These are phyloP conservation scores for Scytalidium lignicola DNA, from an alignment of 2,329 filamentous ascomycete genomes.

Conservation along the genomic window DNA sequence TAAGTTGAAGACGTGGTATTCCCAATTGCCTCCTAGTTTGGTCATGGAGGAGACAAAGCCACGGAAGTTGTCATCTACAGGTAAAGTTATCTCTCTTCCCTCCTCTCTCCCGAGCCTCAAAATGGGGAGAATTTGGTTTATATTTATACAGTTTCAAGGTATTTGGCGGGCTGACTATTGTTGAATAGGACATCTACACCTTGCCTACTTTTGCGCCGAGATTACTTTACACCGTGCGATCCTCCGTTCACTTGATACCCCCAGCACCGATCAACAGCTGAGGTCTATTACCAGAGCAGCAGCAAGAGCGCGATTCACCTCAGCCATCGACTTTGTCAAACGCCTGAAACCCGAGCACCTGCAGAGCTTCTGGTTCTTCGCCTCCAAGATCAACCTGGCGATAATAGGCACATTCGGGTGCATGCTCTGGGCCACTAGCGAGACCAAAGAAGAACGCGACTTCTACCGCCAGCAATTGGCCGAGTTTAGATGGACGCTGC, in stretches of 20 bases:
- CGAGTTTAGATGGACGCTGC: conserved; percentile 21
- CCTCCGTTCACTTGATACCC: conserved; percentile 35
- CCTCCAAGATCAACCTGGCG: conserved; percentile 36
- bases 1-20: conserved; percentile 42
- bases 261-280: conserved; percentile 11
- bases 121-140: too few relatives aligned
- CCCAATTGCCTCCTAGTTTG: conserved; percentile 36
- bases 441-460: conserved; percentile 17
- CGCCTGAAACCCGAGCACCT: conserved; percentile 38
- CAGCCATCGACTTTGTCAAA: conserved; percentile 35
- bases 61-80: conserved; percentile 34
- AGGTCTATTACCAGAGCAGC: conserved; percentile 23
- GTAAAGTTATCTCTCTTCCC: conserved; percentile 4
- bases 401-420: conserved; percentile 37
- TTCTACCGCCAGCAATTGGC: conserved; percentile 20
- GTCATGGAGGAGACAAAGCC: conserved; percentile 37
- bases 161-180: conserved; percentile 2
- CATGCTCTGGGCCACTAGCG: conserved; percentile 27
- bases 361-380: conserved; percentile 40
- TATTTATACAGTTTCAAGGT: too few relatives aligned
- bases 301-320: conserved; percentile 33
- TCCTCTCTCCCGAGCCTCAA: neutral
- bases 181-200: conserved; percentile 37
- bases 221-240: conserved; percentile 47
- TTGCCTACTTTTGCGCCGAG: conserved; percentile 46